Conservation (phyloP, 208 protist genomes). For the Acanthamoeba healyi region DNA sequence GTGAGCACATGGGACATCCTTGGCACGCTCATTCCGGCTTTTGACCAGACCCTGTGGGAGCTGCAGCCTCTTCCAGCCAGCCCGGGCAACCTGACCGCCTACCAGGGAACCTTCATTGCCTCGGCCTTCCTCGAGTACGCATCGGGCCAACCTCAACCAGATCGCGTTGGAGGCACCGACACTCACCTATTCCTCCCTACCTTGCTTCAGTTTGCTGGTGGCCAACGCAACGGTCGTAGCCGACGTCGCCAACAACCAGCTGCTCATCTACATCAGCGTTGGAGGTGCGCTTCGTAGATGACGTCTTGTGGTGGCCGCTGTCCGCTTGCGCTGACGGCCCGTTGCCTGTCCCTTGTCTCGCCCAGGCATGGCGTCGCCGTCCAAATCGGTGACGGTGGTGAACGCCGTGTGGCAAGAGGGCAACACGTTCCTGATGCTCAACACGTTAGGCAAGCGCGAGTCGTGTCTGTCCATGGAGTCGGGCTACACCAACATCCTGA, state of each 20-base stretch:
- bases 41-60: conserved; percentile 50
- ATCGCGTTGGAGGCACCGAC: too few species aligned
- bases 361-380: not conserved
- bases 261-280: conserved; percentile 1
- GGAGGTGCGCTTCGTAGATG: not conserved
- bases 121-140: not conserved
- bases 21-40: not conserved
- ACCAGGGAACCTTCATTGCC: conserved; percentile 37
- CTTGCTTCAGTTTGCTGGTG: not conserved
- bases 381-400: conserved; percentile 5
- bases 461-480: not conserved
- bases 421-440: conserved; percentile 8
- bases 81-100: conserved; percentile 26
- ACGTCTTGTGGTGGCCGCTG: too few species aligned
- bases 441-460: not conserved
- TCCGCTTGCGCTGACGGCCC: too few species aligned
- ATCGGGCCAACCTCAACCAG: too few species aligned
- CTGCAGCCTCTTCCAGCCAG: not conserved
- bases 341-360: not conserved
- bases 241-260: not conserved
- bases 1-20: not conserved
- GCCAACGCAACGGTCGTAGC: not conserved
- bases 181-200: not conserved
- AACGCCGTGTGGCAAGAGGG: not conserved
- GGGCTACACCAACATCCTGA: not conserved